phyloP scores from a whole-genome alignment of 202 grass and related monocot species.

The Setaria italica region DNA sequence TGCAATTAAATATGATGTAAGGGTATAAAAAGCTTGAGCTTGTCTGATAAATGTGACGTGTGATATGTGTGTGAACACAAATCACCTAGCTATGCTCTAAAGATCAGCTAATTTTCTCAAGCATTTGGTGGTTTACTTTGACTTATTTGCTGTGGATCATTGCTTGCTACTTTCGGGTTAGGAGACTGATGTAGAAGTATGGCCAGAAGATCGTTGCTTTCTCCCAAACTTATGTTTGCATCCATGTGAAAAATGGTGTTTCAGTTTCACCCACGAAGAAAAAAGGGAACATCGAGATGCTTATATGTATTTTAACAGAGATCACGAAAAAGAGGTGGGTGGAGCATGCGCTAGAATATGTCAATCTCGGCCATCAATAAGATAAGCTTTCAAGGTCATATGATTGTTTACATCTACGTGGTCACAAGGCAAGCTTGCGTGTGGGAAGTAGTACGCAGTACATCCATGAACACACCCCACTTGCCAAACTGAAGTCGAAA shows the following conservation, averaged over 20 bases:
- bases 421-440: conserved; percentile 19
- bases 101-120: conserved; percentile 18
- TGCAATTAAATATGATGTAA: conserved; percentile 39
- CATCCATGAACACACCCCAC: conserved; percentile 27
- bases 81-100: conserved; percentile 7
- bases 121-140: conserved; percentile 42
- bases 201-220: conserved; percentile 30
- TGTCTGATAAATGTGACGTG: conserved; percentile 19
- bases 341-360: conserved; percentile 55
- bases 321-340: conserved; percentile 14
- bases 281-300: not conserved
- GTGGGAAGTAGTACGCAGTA: not conserved
- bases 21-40: conserved; percentile 29
- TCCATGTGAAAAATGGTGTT: conserved; percentile 36
- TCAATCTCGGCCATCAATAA: conserved; percentile 48
- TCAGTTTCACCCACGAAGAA: conserved; percentile 37
- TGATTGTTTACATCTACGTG: conserved; percentile 9
- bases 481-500: conserved; percentile 30
- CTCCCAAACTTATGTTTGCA: conserved; percentile 27
- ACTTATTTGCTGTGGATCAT: conserved; percentile 15
- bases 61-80: conserved; percentile 26
- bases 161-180: conserved; percentile 29
- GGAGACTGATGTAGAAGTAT: conserved; percentile 36
- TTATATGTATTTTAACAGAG: conserved; percentile 23
- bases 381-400: conserved; percentile 26